phyloP scores from a whole-genome alignment of 495 filamentous ascomycete species.

The Aspergillus coremiiformis region DNA sequence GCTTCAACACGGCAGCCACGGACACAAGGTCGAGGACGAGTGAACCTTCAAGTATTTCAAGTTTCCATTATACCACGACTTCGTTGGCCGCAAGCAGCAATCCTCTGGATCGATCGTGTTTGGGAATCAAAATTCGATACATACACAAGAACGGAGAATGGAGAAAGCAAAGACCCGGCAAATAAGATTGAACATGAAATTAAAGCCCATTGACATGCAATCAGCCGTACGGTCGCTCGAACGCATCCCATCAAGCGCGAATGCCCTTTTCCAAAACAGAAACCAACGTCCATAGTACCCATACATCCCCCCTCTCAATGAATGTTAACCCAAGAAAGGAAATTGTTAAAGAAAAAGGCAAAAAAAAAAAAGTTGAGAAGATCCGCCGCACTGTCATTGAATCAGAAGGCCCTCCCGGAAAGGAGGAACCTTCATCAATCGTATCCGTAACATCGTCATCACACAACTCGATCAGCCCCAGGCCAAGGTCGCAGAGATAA shows the following conservation, averaged over 20 bases:
- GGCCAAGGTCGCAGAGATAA: not conserved
- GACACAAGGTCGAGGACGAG: not conserved
- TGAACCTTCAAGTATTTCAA: too few species aligned
- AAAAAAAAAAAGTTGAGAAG: not conserved
- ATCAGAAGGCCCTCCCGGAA: not conserved
- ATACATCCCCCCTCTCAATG: not conserved
- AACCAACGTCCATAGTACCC: not conserved
- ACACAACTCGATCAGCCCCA: not conserved
- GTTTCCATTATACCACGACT: too few species aligned
- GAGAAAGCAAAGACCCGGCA: not conserved
- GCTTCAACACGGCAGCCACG: not conserved
- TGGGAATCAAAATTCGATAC: not conserved
- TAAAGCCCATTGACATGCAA: not conserved
- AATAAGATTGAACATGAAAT: not conserved
- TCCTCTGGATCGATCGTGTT: not conserved
- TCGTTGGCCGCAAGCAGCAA: not conserved
- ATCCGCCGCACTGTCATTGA: not conserved
- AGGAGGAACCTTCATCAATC: slow-evolving; percentile 1
- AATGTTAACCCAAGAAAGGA: not conserved
- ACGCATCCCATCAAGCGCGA: not conserved
- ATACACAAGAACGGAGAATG: not conserved
- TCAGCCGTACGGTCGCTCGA: not conserved
- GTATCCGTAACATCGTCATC: slow-evolving; percentile 6
- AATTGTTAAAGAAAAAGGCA: not conserved
- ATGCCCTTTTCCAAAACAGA: not conserved